These are phyloP conservation scores for Microsporum canis DNA, from an alignment of 2,329 filamentous ascomycete species.

Conservation along the genomic window DNA sequence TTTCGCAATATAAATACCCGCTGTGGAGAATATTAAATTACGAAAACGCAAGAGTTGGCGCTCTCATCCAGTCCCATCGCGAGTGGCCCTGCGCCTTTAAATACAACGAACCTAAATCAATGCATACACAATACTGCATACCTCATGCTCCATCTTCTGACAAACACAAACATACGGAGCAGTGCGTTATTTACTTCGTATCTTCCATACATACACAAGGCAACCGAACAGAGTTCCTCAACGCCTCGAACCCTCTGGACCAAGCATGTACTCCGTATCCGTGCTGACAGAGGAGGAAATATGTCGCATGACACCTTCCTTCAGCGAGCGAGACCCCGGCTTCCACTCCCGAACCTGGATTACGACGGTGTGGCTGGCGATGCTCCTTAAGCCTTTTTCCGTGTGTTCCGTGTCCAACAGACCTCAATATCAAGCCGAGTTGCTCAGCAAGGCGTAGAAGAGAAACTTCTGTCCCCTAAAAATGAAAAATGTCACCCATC, in stretches of 20 bases:
- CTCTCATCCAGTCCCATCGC: not conserved
- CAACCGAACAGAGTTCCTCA: not conserved
- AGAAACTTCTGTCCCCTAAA: not conserved
- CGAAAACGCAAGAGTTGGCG: not conserved
- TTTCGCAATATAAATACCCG: not conserved
- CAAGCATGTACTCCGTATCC: not conserved
- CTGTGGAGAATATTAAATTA: not conserved
- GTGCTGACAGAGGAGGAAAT: slow-evolving; percentile 1
- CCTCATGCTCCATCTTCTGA: not conserved
- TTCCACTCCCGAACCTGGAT: not conserved
- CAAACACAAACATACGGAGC: not conserved
- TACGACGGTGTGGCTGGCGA: not conserved
- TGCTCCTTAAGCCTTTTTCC: not conserved
- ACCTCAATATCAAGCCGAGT: not conserved
- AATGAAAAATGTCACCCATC: not conserved
- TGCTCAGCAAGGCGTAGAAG: not conserved
- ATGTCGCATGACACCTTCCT: slow-evolving; percentile 1
- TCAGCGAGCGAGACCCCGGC: not conserved
- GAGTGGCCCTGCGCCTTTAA: not conserved
- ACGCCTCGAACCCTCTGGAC: slow-evolving; percentile 1
- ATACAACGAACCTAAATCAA: not conserved
- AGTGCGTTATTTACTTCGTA: not conserved
- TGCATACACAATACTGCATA: not conserved
- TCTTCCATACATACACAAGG: not conserved
- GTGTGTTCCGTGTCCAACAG: not conserved